These are phyloP conservation scores for Aureobasidium uvarum DNA, from an alignment of 2,329 filamentous ascomycete species.

Conservation along the genomic window DNA sequence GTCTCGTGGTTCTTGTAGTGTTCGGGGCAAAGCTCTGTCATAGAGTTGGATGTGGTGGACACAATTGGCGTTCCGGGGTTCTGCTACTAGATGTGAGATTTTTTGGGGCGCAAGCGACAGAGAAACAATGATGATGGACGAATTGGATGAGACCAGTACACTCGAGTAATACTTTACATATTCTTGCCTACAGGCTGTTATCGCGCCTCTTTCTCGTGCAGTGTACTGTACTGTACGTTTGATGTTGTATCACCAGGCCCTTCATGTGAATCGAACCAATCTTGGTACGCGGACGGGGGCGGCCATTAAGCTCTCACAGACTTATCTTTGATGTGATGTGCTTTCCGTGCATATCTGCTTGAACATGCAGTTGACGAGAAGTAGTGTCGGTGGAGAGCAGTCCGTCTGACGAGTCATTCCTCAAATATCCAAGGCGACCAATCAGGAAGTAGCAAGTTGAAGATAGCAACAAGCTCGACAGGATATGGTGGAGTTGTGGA, in stretches of 20 bases:
- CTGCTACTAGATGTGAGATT: neutral
- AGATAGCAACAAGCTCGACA: conserved; percentile 16
- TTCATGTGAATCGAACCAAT: neutral
- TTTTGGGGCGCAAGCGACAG: conserved; percentile 17
- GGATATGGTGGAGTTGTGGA: conserved; percentile 6
- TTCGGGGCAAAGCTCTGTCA: neutral
- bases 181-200: neutral
- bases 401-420: neutral
- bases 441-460: neutral
- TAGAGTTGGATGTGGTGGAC: neutral
- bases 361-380: conserved; percentile 6
- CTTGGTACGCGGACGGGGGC: neutral
- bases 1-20: neutral
- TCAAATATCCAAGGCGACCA: neutral
- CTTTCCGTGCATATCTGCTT: neutral
- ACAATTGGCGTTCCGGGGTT: conserved; percentile 9
- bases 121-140: conserved; percentile 17
- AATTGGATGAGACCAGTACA: conserved; percentile 15
- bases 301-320: neutral
- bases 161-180: conserved; percentile 12
- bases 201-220: neutral
- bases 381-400: neutral
- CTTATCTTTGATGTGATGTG: conserved; percentile 7
- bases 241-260: neutral
- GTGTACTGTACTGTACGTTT: neutral